A percentile compares a stretch with the other conserved stretches of the same genome.
These are phyloP conservation scores for Cryptococcus sp. DNA, from an alignment of 1,284 basidiomycete genomes.

Conservation along the genomic window DNA sequence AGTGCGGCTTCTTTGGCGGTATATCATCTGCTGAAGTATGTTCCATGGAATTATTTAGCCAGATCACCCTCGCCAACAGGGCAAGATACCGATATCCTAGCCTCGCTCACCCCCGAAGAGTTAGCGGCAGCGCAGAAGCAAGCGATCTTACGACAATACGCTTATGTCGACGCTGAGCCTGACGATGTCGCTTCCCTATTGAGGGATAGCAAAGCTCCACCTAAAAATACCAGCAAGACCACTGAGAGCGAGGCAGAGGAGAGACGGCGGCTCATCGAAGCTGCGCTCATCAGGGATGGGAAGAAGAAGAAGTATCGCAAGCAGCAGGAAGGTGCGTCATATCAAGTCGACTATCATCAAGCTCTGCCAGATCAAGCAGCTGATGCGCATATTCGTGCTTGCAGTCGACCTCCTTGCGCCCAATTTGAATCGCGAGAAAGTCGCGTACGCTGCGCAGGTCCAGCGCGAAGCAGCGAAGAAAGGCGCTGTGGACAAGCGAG, in stretches of 20 bases:
- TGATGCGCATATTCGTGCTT: background rate
- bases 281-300: constrained; percentile 45
- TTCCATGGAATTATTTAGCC: constrained; percentile 1
- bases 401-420: constrained; percentile 49
- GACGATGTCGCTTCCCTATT: constrained; percentile 19
- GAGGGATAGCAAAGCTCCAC: constrained; percentile 26
- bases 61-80: constrained; percentile 14
- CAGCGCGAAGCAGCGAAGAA: constrained; percentile 44
- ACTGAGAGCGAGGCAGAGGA: constrained; percentile 44
- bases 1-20: no score
- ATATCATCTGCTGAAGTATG: no score
- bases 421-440: constrained; percentile 52
- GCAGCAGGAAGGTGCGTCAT: constrained; percentile 41
- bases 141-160: constrained; percentile 50
- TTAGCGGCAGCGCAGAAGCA: constrained; percentile 39
- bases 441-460: constrained; percentile 39
- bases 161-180: constrained; percentile 46
- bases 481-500: constrained; percentile 36
- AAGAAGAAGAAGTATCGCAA: constrained; percentile 51
- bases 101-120: constrained; percentile 47
- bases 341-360: background rate
- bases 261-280: constrained; percentile 39
- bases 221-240: constrained; percentile 22
- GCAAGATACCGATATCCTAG: constrained; percentile 30
- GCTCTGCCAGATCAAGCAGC: background rate